These are phyloP conservation scores for Penicillium daleae DNA, from an alignment of 495 filamentous ascomycete species.

Conservation along the genomic window DNA sequence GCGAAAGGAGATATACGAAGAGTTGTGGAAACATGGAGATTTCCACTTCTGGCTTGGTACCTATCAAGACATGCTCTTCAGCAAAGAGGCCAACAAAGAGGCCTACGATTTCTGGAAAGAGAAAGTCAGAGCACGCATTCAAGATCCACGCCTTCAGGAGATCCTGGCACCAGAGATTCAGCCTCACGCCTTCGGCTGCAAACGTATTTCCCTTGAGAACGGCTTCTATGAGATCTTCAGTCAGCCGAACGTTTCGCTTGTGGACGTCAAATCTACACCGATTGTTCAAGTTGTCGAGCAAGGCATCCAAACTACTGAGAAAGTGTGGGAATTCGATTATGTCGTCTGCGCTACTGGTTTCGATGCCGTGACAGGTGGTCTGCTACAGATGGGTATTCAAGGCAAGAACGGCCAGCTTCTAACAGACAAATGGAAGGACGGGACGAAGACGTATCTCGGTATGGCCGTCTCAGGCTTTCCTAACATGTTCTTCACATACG, in stretches of 20 bases:
- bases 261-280: conserved; percentile 53
- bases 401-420: conserved; percentile 35
- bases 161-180: conserved; percentile 55
- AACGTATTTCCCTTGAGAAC: conserved; percentile 57
- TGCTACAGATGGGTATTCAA: conserved; percentile 36
- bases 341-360: conserved; percentile 59
- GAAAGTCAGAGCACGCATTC: conserved; percentile 54
- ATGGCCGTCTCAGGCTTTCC: conserved; percentile 38
- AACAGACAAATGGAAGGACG: conserved; percentile 47
- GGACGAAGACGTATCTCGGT: conserved; percentile 48
- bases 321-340: conserved; percentile 35
- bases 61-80: conserved; percentile 55
- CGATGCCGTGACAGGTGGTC: conserved; percentile 50
- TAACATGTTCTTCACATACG: conserved; percentile 49
- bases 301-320: conserved; percentile 39
- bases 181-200: conserved; percentile 58
- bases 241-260: conserved; percentile 55
- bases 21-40: conserved; percentile 52
- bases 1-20: conserved; percentile 51
- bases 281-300: conserved; percentile 49
- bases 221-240: conserved; percentile 64
- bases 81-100: conserved; percentile 51
- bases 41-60: conserved; percentile 57
- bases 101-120: conserved; percentile 61
- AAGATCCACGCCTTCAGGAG: conserved; percentile 50